Conservation (phyloP, 371 early-diverging fungal species). For the Mycotypha africana region DNA sequence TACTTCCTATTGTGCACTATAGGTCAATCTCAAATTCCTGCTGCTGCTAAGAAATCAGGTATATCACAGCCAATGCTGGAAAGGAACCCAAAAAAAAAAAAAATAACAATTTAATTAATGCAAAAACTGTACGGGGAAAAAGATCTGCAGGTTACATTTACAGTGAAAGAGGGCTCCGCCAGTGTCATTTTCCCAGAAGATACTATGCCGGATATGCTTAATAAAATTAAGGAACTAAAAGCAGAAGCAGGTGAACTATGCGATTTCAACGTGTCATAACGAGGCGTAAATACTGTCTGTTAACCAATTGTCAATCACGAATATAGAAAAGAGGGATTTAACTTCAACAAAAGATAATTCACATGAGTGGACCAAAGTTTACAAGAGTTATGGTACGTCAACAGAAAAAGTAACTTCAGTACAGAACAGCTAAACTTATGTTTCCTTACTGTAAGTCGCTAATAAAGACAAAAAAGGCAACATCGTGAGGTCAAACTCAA, state of each 20-base stretch:
- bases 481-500: conserved; percentile 17
- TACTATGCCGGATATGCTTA: conserved; percentile 20
- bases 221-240: conserved; percentile 9
- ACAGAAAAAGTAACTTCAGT: too few species aligned
- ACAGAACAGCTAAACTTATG: too few species aligned
- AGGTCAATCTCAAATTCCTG: conserved; percentile 7
- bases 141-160: conserved; percentile 26
- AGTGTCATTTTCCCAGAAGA: conserved; percentile 22
- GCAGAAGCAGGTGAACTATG: conserved; percentile 17
- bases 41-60: conserved; percentile 1
- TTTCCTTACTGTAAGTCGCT: too few species aligned
- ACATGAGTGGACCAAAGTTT: conserved; percentile 24
- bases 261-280: too few species aligned
- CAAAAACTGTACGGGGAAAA: neutral
- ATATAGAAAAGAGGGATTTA: neutral
- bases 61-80: too few species aligned
- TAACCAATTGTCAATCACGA: neutral
- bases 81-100: conserved; percentile 1
- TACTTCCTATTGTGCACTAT: too few species aligned
- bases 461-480: too few species aligned
- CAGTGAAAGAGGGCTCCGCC: conserved; percentile 9
- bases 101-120: neutral
- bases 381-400: too few species aligned
- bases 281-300: neutral
- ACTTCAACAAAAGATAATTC: conserved; percentile 3